These are phyloP conservation scores for Arabidopsis lyrata DNA, from an alignment of 441 rosid genomes.

Conservation along the genomic window DNA sequence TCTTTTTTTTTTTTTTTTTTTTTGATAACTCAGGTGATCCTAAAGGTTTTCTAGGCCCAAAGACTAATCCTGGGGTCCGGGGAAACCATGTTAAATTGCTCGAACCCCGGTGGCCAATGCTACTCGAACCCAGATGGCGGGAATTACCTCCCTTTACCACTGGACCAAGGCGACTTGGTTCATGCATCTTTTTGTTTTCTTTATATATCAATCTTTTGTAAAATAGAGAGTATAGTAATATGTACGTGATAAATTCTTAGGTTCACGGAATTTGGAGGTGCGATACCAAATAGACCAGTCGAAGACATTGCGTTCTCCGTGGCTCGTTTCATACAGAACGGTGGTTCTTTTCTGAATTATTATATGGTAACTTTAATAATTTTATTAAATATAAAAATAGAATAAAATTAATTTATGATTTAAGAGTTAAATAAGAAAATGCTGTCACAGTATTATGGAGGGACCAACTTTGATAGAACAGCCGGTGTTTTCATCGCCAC, in stretches of 20 bases:
- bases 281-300: conserved; percentile 57
- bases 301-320: conserved; percentile 67
- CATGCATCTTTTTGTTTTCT: background rate
- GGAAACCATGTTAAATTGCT: too few relatives aligned
- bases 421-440: conserved; percentile 22
- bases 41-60: too few relatives aligned
- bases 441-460: conserved; percentile 43
- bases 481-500: conserved; percentile 48
- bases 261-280: conserved; percentile 64
- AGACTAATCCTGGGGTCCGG: too few relatives aligned
- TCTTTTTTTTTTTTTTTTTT: too few relatives aligned
- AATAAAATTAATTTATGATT: background rate
- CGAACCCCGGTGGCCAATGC: too few relatives aligned
- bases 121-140: too few relatives aligned
- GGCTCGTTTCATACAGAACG: conserved; percentile 63
- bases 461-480: conserved; percentile 46
- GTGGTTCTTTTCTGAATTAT: conserved; percentile 65
- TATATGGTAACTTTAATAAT: conserved; percentile 62
- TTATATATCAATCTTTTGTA: background rate
- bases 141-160: too few relatives aligned
- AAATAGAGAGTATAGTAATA: background rate
- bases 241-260: too few relatives aligned
- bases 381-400: conserved; percentile 1
- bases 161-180: too few relatives aligned
- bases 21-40: too few relatives aligned